These are phyloP conservation scores for Mycena sanguinolenta DNA, from an alignment of 768 basidiomycete species.

Conservation along the genomic window DNA sequence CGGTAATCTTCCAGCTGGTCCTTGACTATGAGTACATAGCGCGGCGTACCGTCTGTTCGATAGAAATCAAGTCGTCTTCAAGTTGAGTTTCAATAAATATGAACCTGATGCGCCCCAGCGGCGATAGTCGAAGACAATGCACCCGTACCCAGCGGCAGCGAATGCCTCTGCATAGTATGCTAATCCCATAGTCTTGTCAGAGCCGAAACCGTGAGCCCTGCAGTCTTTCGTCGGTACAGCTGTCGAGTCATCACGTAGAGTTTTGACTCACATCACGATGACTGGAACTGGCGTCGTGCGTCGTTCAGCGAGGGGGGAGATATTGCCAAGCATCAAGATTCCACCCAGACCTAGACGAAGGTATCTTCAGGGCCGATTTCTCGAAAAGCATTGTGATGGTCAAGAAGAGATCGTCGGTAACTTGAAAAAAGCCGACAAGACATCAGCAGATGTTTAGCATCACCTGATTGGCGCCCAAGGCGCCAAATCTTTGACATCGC, in stretches of 20 bases:
- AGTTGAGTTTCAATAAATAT: background rate
- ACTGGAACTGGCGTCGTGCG: conserved; percentile 37
- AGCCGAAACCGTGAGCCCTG: conserved; percentile 52
- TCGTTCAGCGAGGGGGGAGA: conserved; percentile 38
- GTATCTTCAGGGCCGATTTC: conserved; percentile 44
- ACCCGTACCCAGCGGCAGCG: conserved; percentile 47
- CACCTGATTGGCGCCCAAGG: too few relatives aligned
- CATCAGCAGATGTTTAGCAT: background rate
- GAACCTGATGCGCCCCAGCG: conserved; percentile 53
- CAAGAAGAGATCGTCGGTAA: background rate
- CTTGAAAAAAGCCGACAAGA: background rate
- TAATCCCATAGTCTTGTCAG: conserved; percentile 49
- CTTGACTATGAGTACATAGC: conserved; percentile 43
- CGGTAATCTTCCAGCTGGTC: conserved; percentile 55
- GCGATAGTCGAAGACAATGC: conserved; percentile 54
- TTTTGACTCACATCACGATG: conserved; percentile 45
- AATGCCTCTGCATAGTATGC: conserved; percentile 47
- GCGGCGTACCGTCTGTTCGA: conserved; percentile 48
- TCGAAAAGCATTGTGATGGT: conserved; percentile 30
- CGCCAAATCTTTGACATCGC: too few relatives aligned
- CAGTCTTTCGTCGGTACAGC: background rate
- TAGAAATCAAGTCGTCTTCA: background rate
- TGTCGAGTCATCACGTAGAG: too few relatives aligned
- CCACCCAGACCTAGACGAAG: conserved; percentile 48
- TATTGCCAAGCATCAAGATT: conserved; percentile 52